Evolutionary conservation across 345 rosid species (phyloP).

Genomic region (Salix dunnii): DNA sequence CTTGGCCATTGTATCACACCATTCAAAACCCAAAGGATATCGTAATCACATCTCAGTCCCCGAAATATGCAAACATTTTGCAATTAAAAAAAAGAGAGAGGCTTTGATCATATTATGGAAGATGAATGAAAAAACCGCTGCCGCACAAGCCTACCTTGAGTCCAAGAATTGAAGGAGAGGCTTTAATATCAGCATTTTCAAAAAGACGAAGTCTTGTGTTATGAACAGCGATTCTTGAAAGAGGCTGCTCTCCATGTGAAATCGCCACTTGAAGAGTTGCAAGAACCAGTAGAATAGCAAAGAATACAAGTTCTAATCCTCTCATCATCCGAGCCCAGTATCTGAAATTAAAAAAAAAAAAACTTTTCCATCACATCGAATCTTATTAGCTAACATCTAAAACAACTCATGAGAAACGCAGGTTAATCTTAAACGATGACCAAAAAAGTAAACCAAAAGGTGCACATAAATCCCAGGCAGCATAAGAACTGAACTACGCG

Average conservation of each 20-base stretch:
- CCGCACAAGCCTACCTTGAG: constrained; percentile 29
- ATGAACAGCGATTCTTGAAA: constrained; percentile 50
- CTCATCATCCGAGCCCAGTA: constrained; percentile 20
- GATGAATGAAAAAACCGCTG: neutral
- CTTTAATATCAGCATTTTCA: constrained; percentile 44
- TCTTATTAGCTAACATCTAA: neutral
- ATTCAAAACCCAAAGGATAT: neutral
- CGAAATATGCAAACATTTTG: neutral
- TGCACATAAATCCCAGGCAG: neutral
- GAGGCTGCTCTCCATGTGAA: constrained; percentile 54
- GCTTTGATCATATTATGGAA: neutral
- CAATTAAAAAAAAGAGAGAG: neutral
- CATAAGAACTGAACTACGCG: neutral
- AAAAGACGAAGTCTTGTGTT: constrained; percentile 31
- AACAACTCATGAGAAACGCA: neutral
- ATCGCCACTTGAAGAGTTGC: constrained; percentile 39
- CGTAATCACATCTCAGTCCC: neutral
- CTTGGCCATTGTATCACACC: neutral
- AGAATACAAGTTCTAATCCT: constrained; percentile 23
- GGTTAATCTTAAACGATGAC: neutral
- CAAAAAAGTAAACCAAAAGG: too few relatives aligned
- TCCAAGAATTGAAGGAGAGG: constrained; percentile 54
- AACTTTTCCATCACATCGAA: neutral
- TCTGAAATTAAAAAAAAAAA: constrained; percentile 17
- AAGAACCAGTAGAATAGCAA: constrained; percentile 28